Conservation (phyloP, 768 basidiomycete genomes). For the Gymnopilus dilepis region DNA sequence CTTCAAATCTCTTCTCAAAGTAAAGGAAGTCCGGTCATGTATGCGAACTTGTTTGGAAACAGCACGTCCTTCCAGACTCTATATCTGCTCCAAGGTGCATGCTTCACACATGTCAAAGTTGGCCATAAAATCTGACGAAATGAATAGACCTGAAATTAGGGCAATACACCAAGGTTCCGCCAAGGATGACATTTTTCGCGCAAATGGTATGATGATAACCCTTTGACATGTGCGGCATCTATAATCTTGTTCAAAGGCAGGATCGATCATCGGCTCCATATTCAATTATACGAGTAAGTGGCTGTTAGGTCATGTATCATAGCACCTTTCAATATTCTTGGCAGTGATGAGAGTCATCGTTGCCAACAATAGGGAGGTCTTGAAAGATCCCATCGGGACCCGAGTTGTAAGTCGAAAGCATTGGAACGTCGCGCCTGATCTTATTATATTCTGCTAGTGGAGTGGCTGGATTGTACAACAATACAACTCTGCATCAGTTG, state of each 20-base stretch:
- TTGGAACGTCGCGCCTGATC: neutral
- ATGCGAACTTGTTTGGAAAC: constrained; percentile 60
- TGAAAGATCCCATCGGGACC: constrained; percentile 54
- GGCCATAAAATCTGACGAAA: constrained; percentile 4
- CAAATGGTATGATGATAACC: constrained; percentile 45
- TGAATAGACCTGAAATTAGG: constrained; percentile 69
- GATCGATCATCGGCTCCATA: constrained; percentile 55
- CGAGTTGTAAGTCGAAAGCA: constrained; percentile 40
- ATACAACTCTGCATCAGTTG: constrained; percentile 59
- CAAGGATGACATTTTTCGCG: constrained; percentile 63
- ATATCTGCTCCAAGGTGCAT: constrained; percentile 51
- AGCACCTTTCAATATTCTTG: neutral
- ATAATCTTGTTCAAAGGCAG: constrained; percentile 28
- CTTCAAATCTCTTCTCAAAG: neutral
- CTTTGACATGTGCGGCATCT: neutral
- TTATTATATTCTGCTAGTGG: constrained; percentile 36
- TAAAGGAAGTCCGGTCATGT: constrained; percentile 52
- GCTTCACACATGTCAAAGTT: neutral
- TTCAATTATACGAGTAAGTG: constrained; percentile 55
- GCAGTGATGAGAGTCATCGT: constrained; percentile 57
- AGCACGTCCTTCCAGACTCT: constrained; percentile 58
- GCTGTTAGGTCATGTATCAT: neutral
- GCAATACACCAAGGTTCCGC: constrained; percentile 69
- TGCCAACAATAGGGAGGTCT: constrained; percentile 46
- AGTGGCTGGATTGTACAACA: constrained; percentile 58